Conservation (phyloP, 306 rosid genomes). For the Quercus robur region DNA sequence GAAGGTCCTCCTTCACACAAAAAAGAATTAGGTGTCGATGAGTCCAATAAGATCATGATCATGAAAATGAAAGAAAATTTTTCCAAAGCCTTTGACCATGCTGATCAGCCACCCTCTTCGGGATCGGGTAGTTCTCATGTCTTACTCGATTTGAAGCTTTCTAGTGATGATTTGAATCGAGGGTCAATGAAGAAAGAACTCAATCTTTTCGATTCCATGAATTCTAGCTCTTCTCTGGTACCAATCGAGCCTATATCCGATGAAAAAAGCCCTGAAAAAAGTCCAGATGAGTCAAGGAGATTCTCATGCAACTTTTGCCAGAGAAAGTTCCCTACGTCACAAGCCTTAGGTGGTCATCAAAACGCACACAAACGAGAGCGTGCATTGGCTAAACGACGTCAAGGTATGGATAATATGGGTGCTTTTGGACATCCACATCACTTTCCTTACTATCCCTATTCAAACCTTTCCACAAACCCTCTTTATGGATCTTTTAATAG, state of each 20-base stretch:
- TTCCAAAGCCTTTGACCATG: neutral
- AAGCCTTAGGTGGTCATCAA: slow-evolving; percentile 85
- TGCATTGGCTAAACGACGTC: slow-evolving; percentile 58
- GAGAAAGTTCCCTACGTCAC: slow-evolving; percentile 70
- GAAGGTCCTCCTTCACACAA: neutral
- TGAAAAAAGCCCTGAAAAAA: slow-evolving; percentile 8
- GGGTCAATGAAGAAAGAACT: slow-evolving; percentile 17
- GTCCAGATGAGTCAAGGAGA: slow-evolving; percentile 16
- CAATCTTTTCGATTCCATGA: slow-evolving; percentile 28
- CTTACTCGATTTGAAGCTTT: slow-evolving; percentile 36
- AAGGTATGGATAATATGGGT: slow-evolving; percentile 28
- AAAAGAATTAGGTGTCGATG: neutral
- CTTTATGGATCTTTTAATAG: slow-evolving; percentile 33
- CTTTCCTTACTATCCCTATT: slow-evolving; percentile 36
- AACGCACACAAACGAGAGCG: slow-evolving; percentile 83
- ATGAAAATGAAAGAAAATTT: slow-evolving; percentile 25
- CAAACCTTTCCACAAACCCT: slow-evolving; percentile 16
- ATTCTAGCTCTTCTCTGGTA: neutral
- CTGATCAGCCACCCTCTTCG: neutral
- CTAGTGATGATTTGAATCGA: slow-evolving; percentile 4
- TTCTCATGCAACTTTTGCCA: slow-evolving; percentile 69
- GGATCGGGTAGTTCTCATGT: slow-evolving; percentile 15
- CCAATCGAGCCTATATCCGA: neutral
- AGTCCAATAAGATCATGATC: neutral
- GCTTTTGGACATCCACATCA: slow-evolving; percentile 20